A percentile compares a stretch with the other conserved stretches of the same genome.
phyloP scores from a whole-genome alignment of 345 rosid genomes.

The Populus nigra region DNA sequence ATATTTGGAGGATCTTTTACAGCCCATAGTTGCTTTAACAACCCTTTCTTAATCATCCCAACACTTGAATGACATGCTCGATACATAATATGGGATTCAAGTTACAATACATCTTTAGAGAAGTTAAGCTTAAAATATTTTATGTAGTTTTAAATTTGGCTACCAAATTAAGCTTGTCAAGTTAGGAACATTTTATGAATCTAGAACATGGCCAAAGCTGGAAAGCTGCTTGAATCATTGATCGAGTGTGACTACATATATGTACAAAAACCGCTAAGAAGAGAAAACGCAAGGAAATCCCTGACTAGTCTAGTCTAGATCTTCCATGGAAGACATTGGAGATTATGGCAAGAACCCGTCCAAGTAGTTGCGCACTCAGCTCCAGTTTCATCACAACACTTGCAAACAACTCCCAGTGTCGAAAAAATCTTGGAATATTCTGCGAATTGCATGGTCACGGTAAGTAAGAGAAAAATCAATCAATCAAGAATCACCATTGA shows the following conservation, averaged over 20 bases:
- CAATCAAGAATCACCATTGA: not conserved
- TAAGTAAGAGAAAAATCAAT: not conserved
- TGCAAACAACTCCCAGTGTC: slow-evolving; percentile 56
- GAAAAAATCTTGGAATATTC: slow-evolving; percentile 39
- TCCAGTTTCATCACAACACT: slow-evolving; percentile 51
- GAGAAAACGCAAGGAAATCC: not conserved
- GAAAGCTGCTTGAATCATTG: not conserved
- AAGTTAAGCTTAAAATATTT: not conserved
- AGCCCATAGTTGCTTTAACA: no score
- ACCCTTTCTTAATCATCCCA: no score
- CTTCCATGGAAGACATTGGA: slow-evolving; percentile 60
- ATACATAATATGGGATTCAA: no score
- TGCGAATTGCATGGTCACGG: not conserved
- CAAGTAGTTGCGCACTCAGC: slow-evolving; percentile 45
- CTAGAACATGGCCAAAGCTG: not conserved
- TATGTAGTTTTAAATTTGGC: not conserved
- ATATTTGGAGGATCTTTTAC: no score
- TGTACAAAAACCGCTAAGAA: not conserved
- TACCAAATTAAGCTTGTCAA: not conserved
- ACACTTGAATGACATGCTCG: no score
- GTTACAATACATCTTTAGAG: not conserved
- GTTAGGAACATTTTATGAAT: not conserved
- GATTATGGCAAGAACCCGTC: slow-evolving; percentile 46
- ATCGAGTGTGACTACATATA: not conserved
- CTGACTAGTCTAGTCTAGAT: not conserved